These are phyloP conservation scores for Acanthamoeba healyi DNA, from an alignment of 208 protist species.

Conservation along the genomic window DNA sequence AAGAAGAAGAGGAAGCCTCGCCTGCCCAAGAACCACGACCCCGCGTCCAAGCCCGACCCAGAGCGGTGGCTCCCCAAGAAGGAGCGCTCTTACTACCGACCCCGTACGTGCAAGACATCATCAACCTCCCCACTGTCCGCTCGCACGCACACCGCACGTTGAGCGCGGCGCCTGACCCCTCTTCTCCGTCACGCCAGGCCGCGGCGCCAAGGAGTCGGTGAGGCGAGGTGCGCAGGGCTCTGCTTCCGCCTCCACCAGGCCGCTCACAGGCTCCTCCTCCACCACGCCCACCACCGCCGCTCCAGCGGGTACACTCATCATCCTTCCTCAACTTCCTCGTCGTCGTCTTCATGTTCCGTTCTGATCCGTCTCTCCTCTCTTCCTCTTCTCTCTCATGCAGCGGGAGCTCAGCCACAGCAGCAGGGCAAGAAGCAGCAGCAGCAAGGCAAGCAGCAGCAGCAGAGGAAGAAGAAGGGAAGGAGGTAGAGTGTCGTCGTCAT, in stretches of 20 bases:
- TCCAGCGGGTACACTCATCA: too few species aligned
- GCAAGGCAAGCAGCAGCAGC: not conserved
- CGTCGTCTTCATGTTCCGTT: too few species aligned
- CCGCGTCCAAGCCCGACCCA: constrained; percentile 39
- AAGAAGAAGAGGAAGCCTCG: constrained; percentile 75
- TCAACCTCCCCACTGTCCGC: not conserved
- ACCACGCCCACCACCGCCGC: not conserved
- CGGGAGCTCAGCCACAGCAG: not conserved
- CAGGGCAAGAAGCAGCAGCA: not conserved
- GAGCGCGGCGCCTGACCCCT: too few species aligned
- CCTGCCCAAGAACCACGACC: constrained; percentile 77
- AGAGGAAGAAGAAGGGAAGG: not conserved
- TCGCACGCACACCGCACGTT: not conserved
- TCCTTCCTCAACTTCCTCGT: too few species aligned
- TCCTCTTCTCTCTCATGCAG: not conserved
- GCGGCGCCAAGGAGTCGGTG: constrained; percentile 5
- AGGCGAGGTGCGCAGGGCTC: constrained; percentile 66
- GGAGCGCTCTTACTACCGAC: constrained; percentile 76
- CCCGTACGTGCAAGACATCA: constrained; percentile 27
- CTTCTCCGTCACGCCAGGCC: constrained; percentile 14
- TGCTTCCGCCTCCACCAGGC: not conserved
- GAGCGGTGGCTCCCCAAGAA: constrained; percentile 79
- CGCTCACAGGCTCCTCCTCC: not conserved
- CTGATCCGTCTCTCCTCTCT: too few species aligned
- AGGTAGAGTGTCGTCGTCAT: not conserved